Evolutionary conservation across 164 flowering plant genomes (phyloP), one percentile per base, ranked within the genome.

Genomic region (Cinnamomum chago): DNA sequence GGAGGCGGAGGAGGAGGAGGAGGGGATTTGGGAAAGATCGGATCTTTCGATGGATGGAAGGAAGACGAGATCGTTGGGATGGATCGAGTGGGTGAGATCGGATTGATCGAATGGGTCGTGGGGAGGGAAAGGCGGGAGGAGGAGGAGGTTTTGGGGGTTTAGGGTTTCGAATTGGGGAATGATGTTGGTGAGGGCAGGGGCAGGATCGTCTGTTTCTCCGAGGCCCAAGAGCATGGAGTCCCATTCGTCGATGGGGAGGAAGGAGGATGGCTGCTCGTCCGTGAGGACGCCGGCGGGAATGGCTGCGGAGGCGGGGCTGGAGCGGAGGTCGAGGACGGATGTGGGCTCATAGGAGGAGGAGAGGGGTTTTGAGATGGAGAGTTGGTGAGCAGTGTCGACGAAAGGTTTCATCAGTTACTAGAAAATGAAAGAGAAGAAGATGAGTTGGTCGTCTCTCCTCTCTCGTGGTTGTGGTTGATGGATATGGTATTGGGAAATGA

Each of bases 261-360:
- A 15, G 18, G 60, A 55, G 7, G 80, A 51, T 58, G 76, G 71
- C 24, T 78, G 82, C 23, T 78, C 83, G 27, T 82, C 78, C 2
- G 79, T 70, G 12, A 72, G 18, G 25, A 72, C 51, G 40, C 72
- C 82, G 33, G 80, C 47, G 60, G 20, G 20, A 3, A 70, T 22
- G 40, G 67, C 51, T 14, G 40, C 22, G 64, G 77, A 33, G 13
- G 78, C 85, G 0, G 97, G 92, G 76, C 92, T 88, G 1, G 94
- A 89, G 73, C 89, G 88, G 70, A 89, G 85, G 65, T 93, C 95
- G 9, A 93, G 92, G 24, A 91, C 98, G 5, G 98, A 91, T 25
- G 92, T 93, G 71, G 98, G 97, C 70, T 93, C 98, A 89, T 90
- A 87, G 75, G 82, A 69, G 1, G 70, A 40, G 11, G 83, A 65